phyloP scores from a whole-genome alignment of 1,139 yeast genomes.

The Pneumocystis carinii region DNA sequence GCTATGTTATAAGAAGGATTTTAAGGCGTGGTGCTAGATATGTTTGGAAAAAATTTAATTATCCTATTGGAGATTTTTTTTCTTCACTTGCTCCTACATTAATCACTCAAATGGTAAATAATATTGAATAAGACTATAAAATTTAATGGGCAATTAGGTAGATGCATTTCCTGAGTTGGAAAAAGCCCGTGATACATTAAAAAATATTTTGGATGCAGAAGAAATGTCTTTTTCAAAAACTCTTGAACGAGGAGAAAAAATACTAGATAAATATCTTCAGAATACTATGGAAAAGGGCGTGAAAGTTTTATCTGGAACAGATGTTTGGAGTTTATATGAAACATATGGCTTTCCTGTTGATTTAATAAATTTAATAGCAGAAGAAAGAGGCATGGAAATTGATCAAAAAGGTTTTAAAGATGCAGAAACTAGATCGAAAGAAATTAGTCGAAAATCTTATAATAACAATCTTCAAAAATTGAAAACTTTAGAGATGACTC shows the following conservation, averaged over 20 bases:
- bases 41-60: slow-evolving; percentile 89
- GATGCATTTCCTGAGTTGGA: slow-evolving; percentile 76
- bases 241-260: slow-evolving; percentile 91
- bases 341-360: slow-evolving; percentile 99
- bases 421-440: slow-evolving; percentile 69
- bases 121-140: background rate
- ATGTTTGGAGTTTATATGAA: slow-evolving; percentile 96
- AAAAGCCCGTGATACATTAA: slow-evolving; percentile 55
- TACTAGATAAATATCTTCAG: slow-evolving; percentile 82
- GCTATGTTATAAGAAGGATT: slow-evolving; percentile 91
- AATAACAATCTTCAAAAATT: slow-evolving; percentile 60
- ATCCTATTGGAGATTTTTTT: slow-evolving; percentile 87
- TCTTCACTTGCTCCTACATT: slow-evolving; percentile 84
- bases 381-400: slow-evolving; percentile 86
- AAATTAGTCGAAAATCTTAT: slow-evolving; percentile 51
- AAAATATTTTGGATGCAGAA: slow-evolving; percentile 88
- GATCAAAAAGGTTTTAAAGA: slow-evolving; percentile 83
- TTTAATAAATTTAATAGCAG: slow-evolving; percentile 94
- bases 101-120: slow-evolving; percentile 56
- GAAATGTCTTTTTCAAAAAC: slow-evolving; percentile 90
- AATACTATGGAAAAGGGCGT: slow-evolving; percentile 49
- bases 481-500: slow-evolving; percentile 49
- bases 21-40: slow-evolving; percentile 96
- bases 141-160: background rate
- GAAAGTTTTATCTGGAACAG: slow-evolving; percentile 74